A percentile compares a stretch with the other conserved stretches of the same genome.
Conservation (phyloP, 495 filamentous ascomycete species). For the Cercophora samala region DNA sequence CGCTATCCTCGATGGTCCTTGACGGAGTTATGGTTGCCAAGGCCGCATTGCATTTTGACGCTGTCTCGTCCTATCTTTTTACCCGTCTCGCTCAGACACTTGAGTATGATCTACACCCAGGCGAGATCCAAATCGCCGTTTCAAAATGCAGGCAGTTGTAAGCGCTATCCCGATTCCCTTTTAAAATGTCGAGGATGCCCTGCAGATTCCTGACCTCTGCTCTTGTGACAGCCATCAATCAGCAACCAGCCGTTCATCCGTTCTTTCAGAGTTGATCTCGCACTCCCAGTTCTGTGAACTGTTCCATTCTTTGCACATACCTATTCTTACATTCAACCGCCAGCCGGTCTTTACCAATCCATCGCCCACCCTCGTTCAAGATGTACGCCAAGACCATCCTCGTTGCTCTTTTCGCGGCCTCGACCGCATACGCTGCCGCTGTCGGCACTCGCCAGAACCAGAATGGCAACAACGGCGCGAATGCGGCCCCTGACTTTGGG, state of each 20-base stretch:
- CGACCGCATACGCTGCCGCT: slow-evolving; percentile 30
- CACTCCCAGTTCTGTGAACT: slow-evolving; percentile 32
- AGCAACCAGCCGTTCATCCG: slow-evolving; percentile 8
- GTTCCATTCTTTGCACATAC: slow-evolving; percentile 26
- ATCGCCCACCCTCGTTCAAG: slow-evolving; percentile 8
- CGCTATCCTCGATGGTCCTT: neutral
- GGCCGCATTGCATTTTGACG: slow-evolving; percentile 1
- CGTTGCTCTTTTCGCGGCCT: slow-evolving; percentile 30
- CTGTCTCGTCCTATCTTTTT: slow-evolving; percentile 3
- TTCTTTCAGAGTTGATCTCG: slow-evolving; percentile 31
- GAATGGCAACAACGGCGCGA: slow-evolving; percentile 33
- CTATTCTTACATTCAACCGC: slow-evolving; percentile 21
- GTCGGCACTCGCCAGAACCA: slow-evolving; percentile 35
- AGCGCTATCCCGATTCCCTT: neutral
- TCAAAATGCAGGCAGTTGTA: slow-evolving; percentile 2
- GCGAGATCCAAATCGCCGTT: slow-evolving; percentile 10
- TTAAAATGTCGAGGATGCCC: neutral
- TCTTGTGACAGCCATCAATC: neutral
- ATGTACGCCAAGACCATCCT: slow-evolving; percentile 35
- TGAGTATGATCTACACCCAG: slow-evolving; percentile 9
- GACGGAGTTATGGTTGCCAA: slow-evolving; percentile 1
- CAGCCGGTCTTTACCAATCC: slow-evolving; percentile 30
- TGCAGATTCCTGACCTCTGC: neutral
- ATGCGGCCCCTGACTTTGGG: slow-evolving; percentile 49
- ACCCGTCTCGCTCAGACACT: neutral